phyloP scores from a whole-genome alignment of 164 flowering plant genomes.

The Magnolia officinalis region DNA sequence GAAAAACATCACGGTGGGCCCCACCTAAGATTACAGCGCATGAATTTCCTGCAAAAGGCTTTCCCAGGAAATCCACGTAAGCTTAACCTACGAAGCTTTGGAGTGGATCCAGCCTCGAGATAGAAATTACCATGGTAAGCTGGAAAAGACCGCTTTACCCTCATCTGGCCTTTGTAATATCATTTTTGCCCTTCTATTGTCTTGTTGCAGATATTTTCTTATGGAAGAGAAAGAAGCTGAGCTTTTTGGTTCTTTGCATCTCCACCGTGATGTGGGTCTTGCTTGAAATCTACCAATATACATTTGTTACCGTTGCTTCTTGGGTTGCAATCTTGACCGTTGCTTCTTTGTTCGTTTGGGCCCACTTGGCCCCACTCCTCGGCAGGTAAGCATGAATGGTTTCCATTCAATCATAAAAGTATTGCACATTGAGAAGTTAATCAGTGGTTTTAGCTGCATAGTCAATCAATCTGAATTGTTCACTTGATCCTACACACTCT shows the following conservation, averaged over 20 bases:
- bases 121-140: neutral
- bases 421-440: neutral
- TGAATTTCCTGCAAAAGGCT: too few species aligned
- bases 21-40: too few species aligned
- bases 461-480: neutral
- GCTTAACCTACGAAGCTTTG: too few species aligned
- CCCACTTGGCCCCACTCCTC: neutral
- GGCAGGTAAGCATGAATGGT: conserved; percentile 10
- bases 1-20: too few species aligned
- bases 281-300: conserved; percentile 4
- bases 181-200: neutral
- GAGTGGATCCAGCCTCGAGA: too few species aligned
- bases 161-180: neutral
- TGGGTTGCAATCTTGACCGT: conserved; percentile 2
- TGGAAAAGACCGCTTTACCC: neutral
- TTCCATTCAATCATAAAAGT: neutral
- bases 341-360: neutral
- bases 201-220: conserved; percentile 5
- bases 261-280: conserved; percentile 6
- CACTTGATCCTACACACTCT: neutral
- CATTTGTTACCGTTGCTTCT: neutral
- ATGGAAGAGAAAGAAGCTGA: conserved; percentile 16
- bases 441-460: neutral
- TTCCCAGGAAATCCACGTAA: too few species aligned
- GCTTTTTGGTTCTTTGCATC: neutral